Conservation (phyloP, 805 yeast genomes). For the Zygosaccharomyces lentus region DNA sequence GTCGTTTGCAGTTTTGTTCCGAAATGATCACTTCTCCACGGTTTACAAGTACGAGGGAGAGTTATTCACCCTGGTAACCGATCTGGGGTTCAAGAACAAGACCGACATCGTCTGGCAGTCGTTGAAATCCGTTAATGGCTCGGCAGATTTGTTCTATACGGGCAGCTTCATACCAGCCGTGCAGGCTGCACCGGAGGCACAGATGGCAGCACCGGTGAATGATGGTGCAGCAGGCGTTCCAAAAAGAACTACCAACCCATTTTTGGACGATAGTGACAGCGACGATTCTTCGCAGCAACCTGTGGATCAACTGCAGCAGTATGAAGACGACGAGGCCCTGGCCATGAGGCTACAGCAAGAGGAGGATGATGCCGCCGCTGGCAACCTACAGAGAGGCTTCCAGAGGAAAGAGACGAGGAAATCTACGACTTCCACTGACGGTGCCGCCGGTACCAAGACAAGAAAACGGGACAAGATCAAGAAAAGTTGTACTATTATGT, state of each 20-base stretch:
- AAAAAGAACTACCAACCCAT: constrained; percentile 22
- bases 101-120: constrained; percentile 77
- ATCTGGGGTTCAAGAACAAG: constrained; percentile 52
- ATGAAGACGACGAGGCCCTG: constrained; percentile 41
- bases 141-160: constrained; percentile 61
- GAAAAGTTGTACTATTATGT: constrained; percentile 15
- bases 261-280: constrained; percentile 17
- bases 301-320: constrained; percentile 10
- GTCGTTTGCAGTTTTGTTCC: constrained; percentile 66
- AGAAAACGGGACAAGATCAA: constrained; percentile 13
- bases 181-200: constrained; percentile 11
- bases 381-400: constrained; percentile 39
- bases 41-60: constrained; percentile 47
- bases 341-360: constrained; percentile 48
- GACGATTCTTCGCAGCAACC: constrained; percentile 2
- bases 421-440: not conserved
- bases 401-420: constrained; percentile 8
- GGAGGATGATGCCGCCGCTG: constrained; percentile 52
- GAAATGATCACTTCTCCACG: constrained; percentile 87
- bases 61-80: constrained; percentile 68
- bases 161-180: constrained; percentile 56
- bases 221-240: not conserved
- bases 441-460: constrained; percentile 4
- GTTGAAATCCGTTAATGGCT: constrained; percentile 60
- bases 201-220: constrained; percentile 7